Evolutionary conservation across 371 early-diverging fungal species (phyloP).

Genomic region (Coemansia sp.): DNA sequence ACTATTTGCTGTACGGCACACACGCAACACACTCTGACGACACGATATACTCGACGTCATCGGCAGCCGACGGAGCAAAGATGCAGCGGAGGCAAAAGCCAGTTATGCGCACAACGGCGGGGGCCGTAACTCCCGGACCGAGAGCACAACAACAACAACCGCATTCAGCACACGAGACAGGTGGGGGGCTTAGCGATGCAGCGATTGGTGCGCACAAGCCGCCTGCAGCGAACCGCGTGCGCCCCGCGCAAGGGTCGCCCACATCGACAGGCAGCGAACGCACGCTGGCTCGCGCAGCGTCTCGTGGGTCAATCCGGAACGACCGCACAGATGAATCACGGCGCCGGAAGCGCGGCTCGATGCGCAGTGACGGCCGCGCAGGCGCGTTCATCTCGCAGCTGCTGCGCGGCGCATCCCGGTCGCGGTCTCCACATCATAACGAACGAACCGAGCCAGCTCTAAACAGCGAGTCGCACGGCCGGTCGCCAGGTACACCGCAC

Average conservation of each 20-base stretch:
- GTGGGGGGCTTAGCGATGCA: slow-evolving; percentile 3
- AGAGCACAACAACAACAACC: background rate
- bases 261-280: slow-evolving; percentile 46
- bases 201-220: background rate
- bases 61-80: background rate
- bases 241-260: slow-evolving; percentile 17
- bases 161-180: background rate
- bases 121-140: too few relatives aligned
- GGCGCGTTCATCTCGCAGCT: slow-evolving; percentile 47
- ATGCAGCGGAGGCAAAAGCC: slow-evolving; percentile 8
- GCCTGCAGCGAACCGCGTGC: too few relatives aligned
- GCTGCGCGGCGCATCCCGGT: slow-evolving; percentile 19
- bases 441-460: background rate
- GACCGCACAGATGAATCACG: background rate
- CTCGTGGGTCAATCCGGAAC: slow-evolving; percentile 32
- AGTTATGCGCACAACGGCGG: background rate
- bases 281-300: slow-evolving; percentile 40
- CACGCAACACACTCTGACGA: slow-evolving; percentile 25
- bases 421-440: slow-evolving; percentile 5
- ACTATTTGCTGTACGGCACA: slow-evolving; percentile 24
- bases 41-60: slow-evolving; percentile 16
- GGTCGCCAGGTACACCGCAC: slow-evolving; percentile 24
- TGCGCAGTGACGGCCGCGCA: slow-evolving; percentile 14
- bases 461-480: background rate
- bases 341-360: slow-evolving; percentile 14